Base-by-base conservation (phyloP, 1,284 basidiomycete genomes). In the Puccinia hordei region DNA sequence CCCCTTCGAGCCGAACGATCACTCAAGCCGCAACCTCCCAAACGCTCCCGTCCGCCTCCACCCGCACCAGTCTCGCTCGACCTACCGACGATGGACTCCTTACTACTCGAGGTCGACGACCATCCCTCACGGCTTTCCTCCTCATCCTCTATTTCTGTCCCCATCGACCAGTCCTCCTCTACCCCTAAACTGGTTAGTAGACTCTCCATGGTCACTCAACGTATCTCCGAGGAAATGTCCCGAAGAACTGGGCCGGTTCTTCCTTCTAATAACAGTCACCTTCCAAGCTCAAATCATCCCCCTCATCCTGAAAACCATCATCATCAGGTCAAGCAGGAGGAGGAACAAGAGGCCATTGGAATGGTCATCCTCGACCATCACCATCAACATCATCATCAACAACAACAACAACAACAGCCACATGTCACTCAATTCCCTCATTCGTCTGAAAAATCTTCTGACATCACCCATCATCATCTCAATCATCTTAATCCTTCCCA, bases 61-160 rank as follows among this genome's bases (percentile, higher is more conserved):
- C 77, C 77, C 1, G 44, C 46, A 6, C 77, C 77, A 3, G 55
- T 69, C n/a, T 61, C 69, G 35, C 44, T 80, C 15, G 57, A 69
- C 27, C 49, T 80, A 10, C 77, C 77, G 4, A 80, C 77, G 3
- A 80, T 80, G 68, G 77, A 73, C 57, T 41, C 35, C 4, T 35
- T 73, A 12, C 9, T 73, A 12, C 30, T 73, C 13, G 72, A 73
- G 9, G 53, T 22, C 4, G 55, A 10, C 22, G 57, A n/a, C 3
- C n/a, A 46, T 46, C 27, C 41, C 6, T 12, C 35, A 3, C 8
- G 22, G 1, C 22, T 35, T 4, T 2, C 35, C 69, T 24, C 19
- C 27, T 46, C 46, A 24, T 49, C 69, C 27, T 27, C 30, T 9
- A 24, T n/a, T 24, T 35, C 51, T 10, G 17, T 12, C 13, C 55